A percentile compares a stretch with the other conserved stretches of the same genome.
Evolutionary conservation across 2,329 filamentous ascomycete genomes (phyloP).

Genomic region (Colletotrichum endophyticum): DNA sequence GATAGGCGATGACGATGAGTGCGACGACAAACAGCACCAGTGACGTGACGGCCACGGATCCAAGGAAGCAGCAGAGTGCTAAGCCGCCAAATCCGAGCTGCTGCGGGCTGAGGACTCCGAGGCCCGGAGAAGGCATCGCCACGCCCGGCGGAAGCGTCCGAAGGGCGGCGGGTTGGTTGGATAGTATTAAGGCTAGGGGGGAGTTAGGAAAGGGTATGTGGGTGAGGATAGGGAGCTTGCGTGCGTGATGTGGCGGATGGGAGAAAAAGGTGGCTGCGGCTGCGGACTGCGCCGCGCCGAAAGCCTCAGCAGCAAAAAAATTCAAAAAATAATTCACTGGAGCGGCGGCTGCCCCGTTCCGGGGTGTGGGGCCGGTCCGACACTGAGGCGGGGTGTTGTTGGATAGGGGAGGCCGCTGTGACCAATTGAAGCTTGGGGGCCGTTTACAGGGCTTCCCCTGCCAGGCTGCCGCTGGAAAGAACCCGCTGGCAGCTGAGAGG

Average conservation of each 20-base stretch:
- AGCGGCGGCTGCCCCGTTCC: not conserved
- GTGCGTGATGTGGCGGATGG: slow-evolving; percentile 16
- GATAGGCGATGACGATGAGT: slow-evolving; percentile 31
- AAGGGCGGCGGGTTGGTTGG: not conserved
- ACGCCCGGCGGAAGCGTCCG: not conserved
- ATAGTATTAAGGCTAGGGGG: not conserved
- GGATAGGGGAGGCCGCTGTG: not conserved
- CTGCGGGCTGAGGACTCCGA: not conserved
- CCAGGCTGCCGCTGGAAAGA: not conserved
- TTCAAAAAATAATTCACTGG: not conserved
- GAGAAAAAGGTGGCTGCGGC: not conserved
- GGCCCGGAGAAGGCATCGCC: slow-evolving; percentile 9
- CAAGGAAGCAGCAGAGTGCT: not conserved
- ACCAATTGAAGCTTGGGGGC: not conserved
- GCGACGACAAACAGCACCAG: not conserved
- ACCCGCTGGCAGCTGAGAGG: not conserved
- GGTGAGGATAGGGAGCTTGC: not conserved
- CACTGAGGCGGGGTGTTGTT: not conserved
- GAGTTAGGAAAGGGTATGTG: not conserved
- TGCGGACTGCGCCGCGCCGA: not conserved
- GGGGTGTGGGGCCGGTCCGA: slow-evolving; percentile 8
- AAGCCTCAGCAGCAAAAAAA: not conserved
- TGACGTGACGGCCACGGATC: not conserved
- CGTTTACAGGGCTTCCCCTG: not conserved
- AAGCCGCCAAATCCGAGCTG: not conserved